Percentiles rank a stretch among this genome's conserved stretches.
Conservation (phyloP, 1,284 basidiomycete species). For the Rhodotorula mucilaginosa region DNA sequence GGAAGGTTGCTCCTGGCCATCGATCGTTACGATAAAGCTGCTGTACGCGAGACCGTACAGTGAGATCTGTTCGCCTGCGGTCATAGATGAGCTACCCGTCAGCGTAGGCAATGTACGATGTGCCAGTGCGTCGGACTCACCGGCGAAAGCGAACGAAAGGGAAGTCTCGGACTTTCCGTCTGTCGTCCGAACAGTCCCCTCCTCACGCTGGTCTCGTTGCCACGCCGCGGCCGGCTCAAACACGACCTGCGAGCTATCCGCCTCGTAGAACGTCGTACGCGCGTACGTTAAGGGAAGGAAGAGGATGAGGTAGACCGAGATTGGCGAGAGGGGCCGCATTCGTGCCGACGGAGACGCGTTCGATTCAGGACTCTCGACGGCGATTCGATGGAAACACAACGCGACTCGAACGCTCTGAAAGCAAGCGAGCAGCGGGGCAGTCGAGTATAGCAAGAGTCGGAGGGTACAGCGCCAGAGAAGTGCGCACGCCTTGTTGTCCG, state of each 20-base stretch:
- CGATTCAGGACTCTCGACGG: neutral
- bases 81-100: neutral
- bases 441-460: no score
- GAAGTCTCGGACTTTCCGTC: neutral
- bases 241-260: neutral
- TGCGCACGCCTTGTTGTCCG: no score
- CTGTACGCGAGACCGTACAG: slow-evolving; percentile 5
- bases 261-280: neutral
- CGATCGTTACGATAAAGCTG: slow-evolving; percentile 6
- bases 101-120: neutral
- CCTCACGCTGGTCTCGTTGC: neutral
- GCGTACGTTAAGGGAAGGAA: neutral
- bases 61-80: slow-evolving; percentile 22
- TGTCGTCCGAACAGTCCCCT: neutral
- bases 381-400: neutral
- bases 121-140: neutral
- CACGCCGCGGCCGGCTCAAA: neutral
- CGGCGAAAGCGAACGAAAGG: slow-evolving; percentile 16
- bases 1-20: neutral
- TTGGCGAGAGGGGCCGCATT: neutral
- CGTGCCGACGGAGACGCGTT: neutral
- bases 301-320: neutral
- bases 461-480: no score
- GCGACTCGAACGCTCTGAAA: neutral
- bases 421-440: no score